Base-by-base conservation (phyloP, 306 rosid genomes). In the Crotalaria pallida region DNA sequence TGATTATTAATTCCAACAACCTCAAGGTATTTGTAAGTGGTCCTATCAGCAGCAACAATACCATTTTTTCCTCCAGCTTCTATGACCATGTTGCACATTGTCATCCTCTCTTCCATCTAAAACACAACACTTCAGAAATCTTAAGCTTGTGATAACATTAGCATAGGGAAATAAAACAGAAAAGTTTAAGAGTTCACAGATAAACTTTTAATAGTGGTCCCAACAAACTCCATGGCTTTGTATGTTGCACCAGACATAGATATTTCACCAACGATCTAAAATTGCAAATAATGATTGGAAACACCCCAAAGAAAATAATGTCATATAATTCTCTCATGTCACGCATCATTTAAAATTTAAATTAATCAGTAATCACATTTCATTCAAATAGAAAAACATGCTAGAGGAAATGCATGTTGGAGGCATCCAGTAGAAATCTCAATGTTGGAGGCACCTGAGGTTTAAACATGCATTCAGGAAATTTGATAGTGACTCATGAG, bases 31-130 rank as follows among this genome's bases (percentile, higher is more conserved):
- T 92, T 89, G 71, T 65, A 89, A 72, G 96, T 92, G 74, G 96
- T 86, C 58, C 85, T 77, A 76, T 92, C 98, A 21, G 98, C 83
- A 70, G 98, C 92, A 51, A 92, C 71, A 33, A 92, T 84, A 50
- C 98, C 96, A 44, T 92, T 92, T 86, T 92, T 89, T 81, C 88
- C 98, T 23, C 98, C 96, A 73, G 98, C 96, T 86, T 92, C 98
- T 31, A 92, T 85, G 61, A 85, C 98, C 98, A 92, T 89, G 83
- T 89, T 92, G 90, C 98, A 92, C 58, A 92, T 69, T 48, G 98
- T 92, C 96, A 92, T 92, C 71, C 98, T 79, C 49, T 92, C 98
- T 74, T 92, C 98, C 98, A 92, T 92, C 98, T 92, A 75, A 92
- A 47, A 33, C 3, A 72, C 18, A 72, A 2, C 18, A 8, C 9